Percentiles rank a stretch among this genome's conserved stretches.
These are phyloP conservation scores for Sporothrix dimorphospora DNA, from an alignment of 2,329 filamentous ascomycete genomes.

Conservation along the genomic window DNA sequence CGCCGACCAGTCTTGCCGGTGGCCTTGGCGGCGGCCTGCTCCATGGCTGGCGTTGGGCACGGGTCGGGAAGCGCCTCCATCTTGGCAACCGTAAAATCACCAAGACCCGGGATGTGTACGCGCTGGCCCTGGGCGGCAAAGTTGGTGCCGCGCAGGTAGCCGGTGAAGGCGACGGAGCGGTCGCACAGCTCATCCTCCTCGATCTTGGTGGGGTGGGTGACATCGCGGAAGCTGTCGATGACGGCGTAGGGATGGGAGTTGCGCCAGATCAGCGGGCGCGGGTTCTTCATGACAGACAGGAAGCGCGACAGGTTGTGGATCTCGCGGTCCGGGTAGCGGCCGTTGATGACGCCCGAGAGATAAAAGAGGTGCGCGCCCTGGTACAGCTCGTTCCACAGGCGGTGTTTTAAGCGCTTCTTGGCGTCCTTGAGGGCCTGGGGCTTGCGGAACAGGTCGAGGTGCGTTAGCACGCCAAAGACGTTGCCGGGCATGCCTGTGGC, in stretches of 20 bases:
- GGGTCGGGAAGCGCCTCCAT: constrained; percentile 92
- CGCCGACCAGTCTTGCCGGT: constrained; percentile 75
- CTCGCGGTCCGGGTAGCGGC: constrained; percentile 93
- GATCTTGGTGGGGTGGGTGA: constrained; percentile 89
- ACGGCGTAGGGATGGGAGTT: constrained; percentile 95
- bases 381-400: constrained; percentile 96
- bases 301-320: constrained; percentile 95
- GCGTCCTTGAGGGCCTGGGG: constrained; percentile 88
- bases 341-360: constrained; percentile 93
- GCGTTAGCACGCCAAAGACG: constrained; percentile 94
- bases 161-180: constrained; percentile 85
- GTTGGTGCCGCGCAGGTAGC: constrained; percentile 92
- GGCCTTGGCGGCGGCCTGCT: constrained; percentile 82
- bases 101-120: constrained; percentile 89
- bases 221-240: constrained; percentile 91
- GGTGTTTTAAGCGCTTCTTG: constrained; percentile 94
- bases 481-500: constrained; percentile 97
- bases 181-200: constrained; percentile 90
- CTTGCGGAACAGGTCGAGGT: constrained; percentile 93
- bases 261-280: constrained; percentile 91
- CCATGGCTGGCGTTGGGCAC: constrained; percentile 89
- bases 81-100: constrained; percentile 79
- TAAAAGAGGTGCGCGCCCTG: constrained; percentile 97
- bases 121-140: constrained; percentile 83
- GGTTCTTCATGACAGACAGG: constrained; percentile 98